Evolutionary conservation across 2,329 filamentous ascomycete genomes (phyloP).

Genomic region (Aureobasidium sp.): DNA sequence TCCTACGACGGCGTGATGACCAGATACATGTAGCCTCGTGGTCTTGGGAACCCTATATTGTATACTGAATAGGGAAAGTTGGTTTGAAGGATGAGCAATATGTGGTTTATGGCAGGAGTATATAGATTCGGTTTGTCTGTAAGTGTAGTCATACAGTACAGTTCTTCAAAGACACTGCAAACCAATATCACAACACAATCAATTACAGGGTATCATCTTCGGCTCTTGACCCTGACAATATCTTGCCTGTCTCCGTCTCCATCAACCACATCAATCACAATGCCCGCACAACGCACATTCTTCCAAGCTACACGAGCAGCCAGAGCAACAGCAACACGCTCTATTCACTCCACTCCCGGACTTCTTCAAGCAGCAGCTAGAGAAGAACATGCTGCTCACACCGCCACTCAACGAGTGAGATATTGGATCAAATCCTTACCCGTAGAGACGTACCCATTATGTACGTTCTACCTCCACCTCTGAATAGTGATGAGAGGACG

Average conservation of each 20-base stretch:
- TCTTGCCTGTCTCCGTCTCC: no score
- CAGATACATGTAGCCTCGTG: neutral
- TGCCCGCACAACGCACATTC: neutral
- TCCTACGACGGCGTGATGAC: constrained; percentile 5
- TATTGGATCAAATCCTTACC: constrained; percentile 7
- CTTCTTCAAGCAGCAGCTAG: neutral
- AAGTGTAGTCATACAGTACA: neutral
- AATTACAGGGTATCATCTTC: neutral
- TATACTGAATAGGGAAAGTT: neutral
- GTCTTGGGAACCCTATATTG: neutral
- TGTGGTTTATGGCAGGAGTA: neutral
- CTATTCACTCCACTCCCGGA: neutral
- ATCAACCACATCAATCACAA: neutral
- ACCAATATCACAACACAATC: neutral
- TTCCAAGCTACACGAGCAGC: neutral
- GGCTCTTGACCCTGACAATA: neutral
- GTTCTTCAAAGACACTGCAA: neutral
- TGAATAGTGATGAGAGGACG: rapidly evolving
- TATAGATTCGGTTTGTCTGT: neutral
- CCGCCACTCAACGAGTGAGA: neutral
- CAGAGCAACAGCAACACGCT: neutral
- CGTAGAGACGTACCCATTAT: constrained; percentile 1
- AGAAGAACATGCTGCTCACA: constrained; percentile 3
- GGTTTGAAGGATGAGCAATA: neutral
- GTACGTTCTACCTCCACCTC: neutral